These are phyloP conservation scores for Fusarium solani-melongenae DNA, from an alignment of 2,329 filamentous ascomycete species.

Conservation along the genomic window DNA sequence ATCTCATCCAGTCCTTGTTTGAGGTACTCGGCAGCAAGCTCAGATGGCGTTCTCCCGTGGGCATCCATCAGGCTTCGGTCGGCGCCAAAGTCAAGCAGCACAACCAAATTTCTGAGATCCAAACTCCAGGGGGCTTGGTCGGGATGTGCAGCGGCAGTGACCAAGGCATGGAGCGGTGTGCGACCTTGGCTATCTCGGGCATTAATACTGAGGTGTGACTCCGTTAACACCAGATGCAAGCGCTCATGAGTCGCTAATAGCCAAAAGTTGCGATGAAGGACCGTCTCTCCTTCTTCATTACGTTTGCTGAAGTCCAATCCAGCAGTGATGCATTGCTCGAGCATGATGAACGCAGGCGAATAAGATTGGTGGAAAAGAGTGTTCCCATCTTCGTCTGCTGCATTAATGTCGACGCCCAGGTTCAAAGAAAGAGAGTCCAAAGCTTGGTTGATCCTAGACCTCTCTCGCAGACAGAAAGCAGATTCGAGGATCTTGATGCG, in stretches of 20 bases:
- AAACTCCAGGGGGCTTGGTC: background rate
- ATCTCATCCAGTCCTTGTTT: background rate
- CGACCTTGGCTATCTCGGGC: background rate
- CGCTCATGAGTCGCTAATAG: rapidly evolving
- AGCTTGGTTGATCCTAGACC: rapidly evolving
- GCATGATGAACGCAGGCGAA: background rate
- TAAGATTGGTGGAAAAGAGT: background rate
- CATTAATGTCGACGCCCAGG: background rate
- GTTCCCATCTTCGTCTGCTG: background rate
- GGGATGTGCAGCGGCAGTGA: background rate
- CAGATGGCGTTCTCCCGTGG: background rate
- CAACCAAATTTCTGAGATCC: background rate
- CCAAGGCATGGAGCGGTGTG: background rate
- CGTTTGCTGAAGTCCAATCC: background rate
- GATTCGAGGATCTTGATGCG: background rate
- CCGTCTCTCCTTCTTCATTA: background rate
- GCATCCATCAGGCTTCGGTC: background rate
- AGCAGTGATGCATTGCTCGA: rapidly evolving
- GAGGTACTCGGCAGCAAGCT: background rate
- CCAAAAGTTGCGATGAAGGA: background rate
- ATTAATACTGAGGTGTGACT: background rate
- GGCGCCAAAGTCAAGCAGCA: background rate
- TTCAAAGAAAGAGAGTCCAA: background rate
- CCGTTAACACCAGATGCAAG: background rate
- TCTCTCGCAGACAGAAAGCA: background rate